Evolutionary conservation across 164 flowering plant genomes (phyloP), one percentile per base, ranked within the genome.

Genomic region (Vitis vinifera): DNA sequence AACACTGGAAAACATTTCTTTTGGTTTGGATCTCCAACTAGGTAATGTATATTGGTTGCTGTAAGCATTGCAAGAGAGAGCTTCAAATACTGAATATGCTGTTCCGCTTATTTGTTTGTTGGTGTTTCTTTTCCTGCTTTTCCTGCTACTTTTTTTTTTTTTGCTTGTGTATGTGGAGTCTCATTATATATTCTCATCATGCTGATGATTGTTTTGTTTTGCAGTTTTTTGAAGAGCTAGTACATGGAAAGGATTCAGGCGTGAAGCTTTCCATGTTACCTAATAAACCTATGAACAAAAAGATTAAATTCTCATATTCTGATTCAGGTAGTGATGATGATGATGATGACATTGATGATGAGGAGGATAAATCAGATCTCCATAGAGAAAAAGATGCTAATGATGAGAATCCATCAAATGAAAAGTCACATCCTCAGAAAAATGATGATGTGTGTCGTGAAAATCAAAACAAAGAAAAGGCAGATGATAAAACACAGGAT

Each of bases 211-310:
- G 9, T 37, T 51, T 51, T 63, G 2, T 69, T 55, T 74, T 79
- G 59, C 84, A 94, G 97, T 92, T 92, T 65, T 86, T 62, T 78
- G 98, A 94, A 72, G 97, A 94, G 82, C 82, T 94, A 50, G 76
- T 89, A 51, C 70, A 81, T 68, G 98, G 89, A 17, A 74, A 73
- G 65, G 79, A 71, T 74, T 67, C 82, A 9, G 79, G 62, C 65
- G 63, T 23, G 37, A 78, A 76, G 70, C 66, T 47, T 61, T 65
- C 57, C 19, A 81, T 50, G 27, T 49, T 65, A 52, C 68, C 85
- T 37, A 73, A 63, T 60, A 85, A 88, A 65, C 88, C 90, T 17
- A 4, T 73, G 77, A 92, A 92, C 75, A 94, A 91, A 75, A 88
- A 82, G 70, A 87, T 73, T 19, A 85, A 72, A 53, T 94, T 94